Evolutionary conservation across 306 rosid species (phyloP).

Genomic region (Medicago lupulina): DNA sequence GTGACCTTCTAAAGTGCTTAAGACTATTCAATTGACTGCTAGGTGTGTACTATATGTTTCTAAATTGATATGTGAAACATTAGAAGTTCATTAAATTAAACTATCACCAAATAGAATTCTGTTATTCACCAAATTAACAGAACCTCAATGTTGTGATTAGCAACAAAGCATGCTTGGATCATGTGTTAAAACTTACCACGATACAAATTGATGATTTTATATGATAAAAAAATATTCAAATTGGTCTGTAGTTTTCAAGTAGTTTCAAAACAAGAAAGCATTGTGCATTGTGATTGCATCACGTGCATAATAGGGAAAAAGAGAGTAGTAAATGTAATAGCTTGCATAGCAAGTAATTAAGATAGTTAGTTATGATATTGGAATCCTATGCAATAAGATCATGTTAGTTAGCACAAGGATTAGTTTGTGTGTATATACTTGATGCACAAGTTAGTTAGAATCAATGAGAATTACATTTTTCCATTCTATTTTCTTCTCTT

Average conservation of each 20-base stretch:
- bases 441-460: too few species aligned
- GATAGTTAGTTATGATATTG: too few species aligned
- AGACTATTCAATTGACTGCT: constrained; percentile 10
- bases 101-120: not conserved
- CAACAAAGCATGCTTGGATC: constrained; percentile 2
- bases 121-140: not conserved
- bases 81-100: not conserved
- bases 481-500: too few species aligned
- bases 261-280: constrained; percentile 1
- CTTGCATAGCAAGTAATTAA: too few species aligned
- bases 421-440: too few species aligned
- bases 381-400: too few species aligned
- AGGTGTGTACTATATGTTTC: constrained; percentile 16
- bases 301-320: too few species aligned
- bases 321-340: too few species aligned
- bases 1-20: constrained; percentile 2
- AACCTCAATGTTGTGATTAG: constrained; percentile 8
- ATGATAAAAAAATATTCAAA: not conserved
- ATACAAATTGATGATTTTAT: not conserved
- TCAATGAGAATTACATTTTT: too few species aligned
- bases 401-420: too few species aligned
- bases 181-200: not conserved
- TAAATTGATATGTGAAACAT: not conserved
- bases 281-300: not conserved
- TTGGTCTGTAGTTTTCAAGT: constrained; percentile 9